These are phyloP conservation scores for Naematelia encephala DNA, from an alignment of 768 basidiomycete genomes.

Conservation along the genomic window DNA sequence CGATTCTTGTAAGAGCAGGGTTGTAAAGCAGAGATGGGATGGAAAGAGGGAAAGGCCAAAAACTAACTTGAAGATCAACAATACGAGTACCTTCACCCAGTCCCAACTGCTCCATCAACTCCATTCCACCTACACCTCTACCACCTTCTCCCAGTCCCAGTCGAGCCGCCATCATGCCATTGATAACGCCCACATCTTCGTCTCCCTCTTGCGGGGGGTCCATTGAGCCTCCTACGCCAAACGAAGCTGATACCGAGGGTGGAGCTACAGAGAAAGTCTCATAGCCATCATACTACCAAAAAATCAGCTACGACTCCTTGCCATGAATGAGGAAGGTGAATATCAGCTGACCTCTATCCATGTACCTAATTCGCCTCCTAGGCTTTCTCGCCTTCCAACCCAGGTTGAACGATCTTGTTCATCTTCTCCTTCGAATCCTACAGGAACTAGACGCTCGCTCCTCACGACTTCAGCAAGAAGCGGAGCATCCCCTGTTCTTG, in stretches of 20 bases:
- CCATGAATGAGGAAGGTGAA: neutral
- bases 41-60: neutral
- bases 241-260: constrained; percentile 36
- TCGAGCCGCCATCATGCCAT: constrained; percentile 36
- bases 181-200: constrained; percentile 28
- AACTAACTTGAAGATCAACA: constrained; percentile 45
- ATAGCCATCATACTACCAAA: constrained; percentile 47
- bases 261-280: constrained; percentile 49
- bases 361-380: constrained; percentile 37
- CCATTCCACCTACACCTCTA: constrained; percentile 22
- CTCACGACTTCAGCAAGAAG: constrained; percentile 9
- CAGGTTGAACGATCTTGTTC: constrained; percentile 16
- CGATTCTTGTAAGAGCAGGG: too few relatives aligned
- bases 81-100: constrained; percentile 48
- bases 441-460: constrained; percentile 17
- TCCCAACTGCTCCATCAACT: constrained; percentile 47
- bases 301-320: constrained; percentile 5
- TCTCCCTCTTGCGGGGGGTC: constrained; percentile 45
- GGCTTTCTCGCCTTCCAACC: constrained; percentile 32
- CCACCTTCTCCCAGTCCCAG: constrained; percentile 32
- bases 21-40: neutral
- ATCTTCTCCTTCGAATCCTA: constrained; percentile 11
- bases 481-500: constrained; percentile 28
- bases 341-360: constrained; percentile 39
- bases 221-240: constrained; percentile 44